These are phyloP conservation scores for Sugiyamaella sp. DNA, from an alignment of 1,139 yeast species.

Conservation along the genomic window DNA sequence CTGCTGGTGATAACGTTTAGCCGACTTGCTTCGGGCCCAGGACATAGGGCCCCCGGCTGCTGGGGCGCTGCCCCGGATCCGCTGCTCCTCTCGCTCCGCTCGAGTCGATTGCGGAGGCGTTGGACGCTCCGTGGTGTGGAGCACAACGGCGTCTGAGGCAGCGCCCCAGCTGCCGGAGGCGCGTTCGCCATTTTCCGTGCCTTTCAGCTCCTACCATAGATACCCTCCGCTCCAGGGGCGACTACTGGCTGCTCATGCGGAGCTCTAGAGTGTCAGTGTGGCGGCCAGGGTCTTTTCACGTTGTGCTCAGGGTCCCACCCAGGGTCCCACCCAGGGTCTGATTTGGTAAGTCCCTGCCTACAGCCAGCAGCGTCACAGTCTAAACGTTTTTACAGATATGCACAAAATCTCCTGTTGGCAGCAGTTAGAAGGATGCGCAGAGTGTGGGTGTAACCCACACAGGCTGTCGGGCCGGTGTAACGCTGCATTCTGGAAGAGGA, in stretches of 20 bases:
- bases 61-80: neutral
- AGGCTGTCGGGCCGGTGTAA: neutral
- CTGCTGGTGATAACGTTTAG: neutral
- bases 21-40: neutral
- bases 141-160: neutral
- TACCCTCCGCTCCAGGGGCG: neutral
- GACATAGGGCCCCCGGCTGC: neutral
- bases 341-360: too few species aligned
- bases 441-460: neutral
- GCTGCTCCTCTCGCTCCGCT: neutral
- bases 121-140: too few species aligned
- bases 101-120: neutral
- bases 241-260: too few species aligned
- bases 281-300: too few species aligned
- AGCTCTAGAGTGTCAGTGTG: too few species aligned
- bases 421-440: too few species aligned
- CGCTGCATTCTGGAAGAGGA: neutral
- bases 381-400: neutral
- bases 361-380: neutral
- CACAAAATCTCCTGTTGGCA: too few species aligned
- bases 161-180: slow-evolving; percentile 2
- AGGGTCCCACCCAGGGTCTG: too few species aligned
- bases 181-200: too few species aligned
- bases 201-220: too few species aligned
- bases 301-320: too few species aligned